Base-by-base conservation (phyloP, 2,329 filamentous ascomycete genomes). In the Monosporascus cannonballus region DNA sequence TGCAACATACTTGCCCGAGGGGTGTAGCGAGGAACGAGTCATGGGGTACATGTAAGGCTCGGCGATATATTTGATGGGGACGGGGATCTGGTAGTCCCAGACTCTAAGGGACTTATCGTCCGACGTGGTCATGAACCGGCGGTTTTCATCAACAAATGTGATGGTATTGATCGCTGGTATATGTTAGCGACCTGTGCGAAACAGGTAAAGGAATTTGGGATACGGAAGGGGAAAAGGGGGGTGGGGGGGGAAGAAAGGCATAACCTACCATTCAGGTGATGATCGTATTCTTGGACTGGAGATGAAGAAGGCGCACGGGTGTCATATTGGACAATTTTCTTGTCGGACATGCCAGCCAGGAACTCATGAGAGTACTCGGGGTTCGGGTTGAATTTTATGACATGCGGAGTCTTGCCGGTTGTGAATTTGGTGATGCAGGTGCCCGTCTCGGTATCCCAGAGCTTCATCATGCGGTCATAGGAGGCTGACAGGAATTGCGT, bases 271-370 rank as follows among this genome's bases (percentile, higher is more conserved):
- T 91, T 94, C 56, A 99, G 76, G 69, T 99, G 94, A 71, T 99
- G 94, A 67, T 99, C 93, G 73, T 99, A 99, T 75, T 97, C 94
- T 67, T 99, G 95, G 14, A 96, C 89, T 18, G 42, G 54, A 94
- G 80, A 63, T 95, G 85, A 60, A n/a, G 42, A 46, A 27, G 77
- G 73, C 6, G 86, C 85, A 27, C 95, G 83, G 2, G 86, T 92
- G 71, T 99, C 94, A 71, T 95, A 99, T 67, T 99, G 94, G 42
- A 99, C 81, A 61, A 99, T 99, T 77, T 96, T 96, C 78, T 99
- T 99, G 72, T 99, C 93, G 38, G 90, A 94, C 90, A 97, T 95
- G 64, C 94, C 94, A 1, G 91, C 92, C 52, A 99, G 73, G 71
- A 99, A 99, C 70, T 97, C 93, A 68, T 94, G 87, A 8, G 86